Conservation (phyloP, 2,329 filamentous ascomycete species). For the Trichocomaceae sp. region DNA sequence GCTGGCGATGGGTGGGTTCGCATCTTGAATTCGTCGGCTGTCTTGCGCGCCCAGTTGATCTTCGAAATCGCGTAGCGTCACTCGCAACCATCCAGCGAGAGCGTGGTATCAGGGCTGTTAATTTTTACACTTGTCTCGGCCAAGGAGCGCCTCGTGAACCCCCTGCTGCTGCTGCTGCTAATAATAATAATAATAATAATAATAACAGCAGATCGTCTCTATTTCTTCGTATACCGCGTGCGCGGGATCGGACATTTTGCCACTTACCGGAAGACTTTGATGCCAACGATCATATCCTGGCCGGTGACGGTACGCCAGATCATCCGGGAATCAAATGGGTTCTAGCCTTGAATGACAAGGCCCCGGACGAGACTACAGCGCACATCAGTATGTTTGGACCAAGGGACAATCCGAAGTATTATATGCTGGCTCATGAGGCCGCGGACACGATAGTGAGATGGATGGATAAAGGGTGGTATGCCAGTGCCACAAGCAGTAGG, state of each 20-base stretch:
- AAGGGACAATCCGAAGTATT: constrained; percentile 41
- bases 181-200: constrained; percentile 14
- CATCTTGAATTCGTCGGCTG: constrained; percentile 93
- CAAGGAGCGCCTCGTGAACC: constrained; percentile 46
- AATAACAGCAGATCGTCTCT: constrained; percentile 9
- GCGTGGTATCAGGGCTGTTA: constrained; percentile 68
- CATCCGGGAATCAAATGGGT: constrained; percentile 52
- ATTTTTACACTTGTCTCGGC: constrained; percentile 81
- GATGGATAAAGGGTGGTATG: constrained; percentile 37
- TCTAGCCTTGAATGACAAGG: constrained; percentile 70
- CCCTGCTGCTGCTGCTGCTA: constrained; percentile 14
- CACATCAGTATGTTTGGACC: constrained; percentile 55
- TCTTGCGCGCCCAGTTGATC: constrained; percentile 73
- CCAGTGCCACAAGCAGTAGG: constrained; percentile 19
- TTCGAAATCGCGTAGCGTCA: constrained; percentile 64
- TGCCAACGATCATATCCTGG: constrained; percentile 19
- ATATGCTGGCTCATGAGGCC: constrained; percentile 32
- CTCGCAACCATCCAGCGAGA: constrained; percentile 60
- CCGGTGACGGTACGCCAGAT: constrained; percentile 18
- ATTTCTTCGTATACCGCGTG: constrained; percentile 27
- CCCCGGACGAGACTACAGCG: constrained; percentile 69
- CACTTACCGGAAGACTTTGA: constrained; percentile 59
- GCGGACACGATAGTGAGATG: constrained; percentile 34
- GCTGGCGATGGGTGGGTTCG: constrained; percentile 75
- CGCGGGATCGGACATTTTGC: constrained; percentile 76